Evolutionary conservation across 73 alveolate genomes (phyloP).

Genomic region (Blepharisma japonicum): DNA sequence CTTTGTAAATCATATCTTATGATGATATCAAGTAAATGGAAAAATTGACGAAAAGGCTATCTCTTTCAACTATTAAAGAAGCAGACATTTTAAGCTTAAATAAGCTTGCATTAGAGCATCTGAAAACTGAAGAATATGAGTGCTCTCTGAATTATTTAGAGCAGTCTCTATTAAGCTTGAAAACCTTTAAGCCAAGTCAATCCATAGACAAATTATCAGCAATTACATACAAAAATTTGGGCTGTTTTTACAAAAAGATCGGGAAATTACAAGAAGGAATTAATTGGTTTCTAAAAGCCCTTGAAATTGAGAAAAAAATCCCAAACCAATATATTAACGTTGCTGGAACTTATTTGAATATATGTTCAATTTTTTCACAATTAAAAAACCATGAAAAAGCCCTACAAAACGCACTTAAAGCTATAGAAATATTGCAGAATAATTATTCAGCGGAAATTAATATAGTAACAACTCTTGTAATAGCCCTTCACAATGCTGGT

Average conservation of each 20-base stretch:
- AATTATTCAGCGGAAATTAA: not conserved
- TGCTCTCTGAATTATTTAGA: not conserved
- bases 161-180: not conserved
- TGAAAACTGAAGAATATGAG: not conserved
- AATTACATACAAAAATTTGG: not conserved
- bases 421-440: not conserved
- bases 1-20: too few relatives aligned
- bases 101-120: not conserved
- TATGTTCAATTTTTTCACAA: conserved; percentile 12
- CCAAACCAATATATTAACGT: not conserved
- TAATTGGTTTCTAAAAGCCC: not conserved
- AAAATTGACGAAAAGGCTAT: too few relatives aligned
- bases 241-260: not conserved
- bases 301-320: conserved; percentile 4
- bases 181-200: not conserved
- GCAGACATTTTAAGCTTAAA: not conserved
- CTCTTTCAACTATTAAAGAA: too few relatives aligned
- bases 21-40: too few relatives aligned
- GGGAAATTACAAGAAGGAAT: conserved; percentile 1
- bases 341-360: conserved; percentile 2
- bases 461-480: conserved; percentile 1
- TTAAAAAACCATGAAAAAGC: not conserved
- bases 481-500: conserved; percentile 10
- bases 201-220: not conserved
- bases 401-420: not conserved